A percentile compares a stretch with the other conserved stretches of the same genome.
phyloP scores from a whole-genome alignment of 106 monocot species.

The Acorus calamus region DNA sequence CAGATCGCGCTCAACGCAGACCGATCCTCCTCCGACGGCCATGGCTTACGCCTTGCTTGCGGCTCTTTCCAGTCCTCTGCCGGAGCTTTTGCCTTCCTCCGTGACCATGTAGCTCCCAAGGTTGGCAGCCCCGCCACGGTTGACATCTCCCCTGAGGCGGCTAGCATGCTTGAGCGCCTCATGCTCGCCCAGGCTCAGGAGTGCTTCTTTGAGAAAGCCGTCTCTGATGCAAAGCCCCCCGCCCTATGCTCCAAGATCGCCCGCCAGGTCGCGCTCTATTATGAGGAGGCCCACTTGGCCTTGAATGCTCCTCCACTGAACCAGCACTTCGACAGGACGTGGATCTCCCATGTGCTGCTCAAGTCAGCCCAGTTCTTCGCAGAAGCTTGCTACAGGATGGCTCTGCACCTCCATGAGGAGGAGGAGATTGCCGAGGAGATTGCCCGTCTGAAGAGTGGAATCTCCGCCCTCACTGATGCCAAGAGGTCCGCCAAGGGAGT shows the following conservation, averaged over 20 bases:
- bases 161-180: slow-evolving; percentile 66
- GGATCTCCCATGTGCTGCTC: slow-evolving; percentile 51
- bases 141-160: slow-evolving; percentile 57
- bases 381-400: slow-evolving; percentile 55
- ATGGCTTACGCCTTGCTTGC: slow-evolving; percentile 40
- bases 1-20: slow-evolving; percentile 58
- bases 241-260: slow-evolving; percentile 68
- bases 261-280: slow-evolving; percentile 53
- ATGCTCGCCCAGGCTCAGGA: slow-evolving; percentile 96
- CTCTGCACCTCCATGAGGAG: slow-evolving; percentile 59
- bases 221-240: slow-evolving; percentile 39
- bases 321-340: slow-evolving; percentile 57
- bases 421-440: slow-evolving; percentile 81
- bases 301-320: slow-evolving; percentile 34
- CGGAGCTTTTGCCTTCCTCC: slow-evolving; percentile 41
- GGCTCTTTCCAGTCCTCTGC: slow-evolving; percentile 57
- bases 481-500: slow-evolving; percentile 58
- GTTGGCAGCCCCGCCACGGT: slow-evolving; percentile 23
- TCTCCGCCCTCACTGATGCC: slow-evolving; percentile 49
- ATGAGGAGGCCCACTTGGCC: slow-evolving; percentile 44
- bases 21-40: slow-evolving; percentile 21
- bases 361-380: slow-evolving; percentile 61
- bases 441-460: slow-evolving; percentile 46
- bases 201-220: slow-evolving; percentile 68
- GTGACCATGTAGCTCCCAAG: slow-evolving; percentile 30